Evolutionary conservation across 1,139 yeast species (phyloP), one percentile per base, ranked within the genome.

Genomic region (Sugiyamaella paludigena): DNA sequence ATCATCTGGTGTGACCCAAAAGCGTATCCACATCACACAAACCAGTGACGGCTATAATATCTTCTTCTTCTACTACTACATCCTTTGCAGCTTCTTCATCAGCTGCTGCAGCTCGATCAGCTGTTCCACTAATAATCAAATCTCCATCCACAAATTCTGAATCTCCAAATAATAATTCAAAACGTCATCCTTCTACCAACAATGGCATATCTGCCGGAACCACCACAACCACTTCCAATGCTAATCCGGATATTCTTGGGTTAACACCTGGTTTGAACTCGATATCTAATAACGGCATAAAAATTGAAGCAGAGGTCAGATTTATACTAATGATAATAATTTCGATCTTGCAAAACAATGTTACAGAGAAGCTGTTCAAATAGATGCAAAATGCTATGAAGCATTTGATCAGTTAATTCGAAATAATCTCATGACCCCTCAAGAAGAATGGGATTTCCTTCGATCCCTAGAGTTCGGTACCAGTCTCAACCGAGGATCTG

Each of bases 361-460:
- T 51, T 91, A 83, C 63, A 82, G 83, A 60, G 96, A 89, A 62
- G 97, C 98, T 0, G 81, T 91, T 0, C 60, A 79, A 56, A 88
- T 87, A 1, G 98, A 94, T 66, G 91, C 87, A 8, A 88, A 89
- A 64, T 92, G 98, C 66, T 92, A 76, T 65, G 98, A 94, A 59
- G 98, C 98, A 0, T 88, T 88, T 65, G 81, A 87, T 59, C 92
- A 86, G 62, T 74, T 94, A 45, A 77, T 87, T 2, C 71, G 78
- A 35, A 86, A 87, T 59, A 84, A 83, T 61, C 75, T 91, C 55
- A 72, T 94, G 72, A 79, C 95, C 0, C 95, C 98, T 0, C 70
- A 74, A 19, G 98, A 92, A 62, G 70, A 92, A 67, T 86, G 96
- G 94, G 88, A 84, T 36, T 77, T 94, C 45, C 67, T 91, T 9